Conservation (phyloP, 176 grass and related monocot species). For the Alopecurus myosuroides region DNA sequence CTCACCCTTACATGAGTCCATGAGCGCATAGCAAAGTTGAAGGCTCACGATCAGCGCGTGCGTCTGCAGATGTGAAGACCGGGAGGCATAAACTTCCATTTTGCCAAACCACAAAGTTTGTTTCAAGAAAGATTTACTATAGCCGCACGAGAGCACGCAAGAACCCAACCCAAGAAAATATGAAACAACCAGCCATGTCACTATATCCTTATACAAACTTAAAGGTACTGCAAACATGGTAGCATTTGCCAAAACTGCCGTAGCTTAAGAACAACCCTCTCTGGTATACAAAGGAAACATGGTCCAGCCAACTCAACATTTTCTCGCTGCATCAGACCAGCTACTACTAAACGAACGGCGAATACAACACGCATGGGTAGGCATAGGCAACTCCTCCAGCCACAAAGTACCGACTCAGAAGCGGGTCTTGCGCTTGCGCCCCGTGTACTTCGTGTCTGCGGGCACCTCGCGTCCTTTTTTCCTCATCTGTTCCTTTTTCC, state of each 20-base stretch:
- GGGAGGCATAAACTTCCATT: too few relatives aligned
- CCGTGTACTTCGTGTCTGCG: conserved; percentile 72
- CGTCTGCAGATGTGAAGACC: too few relatives aligned
- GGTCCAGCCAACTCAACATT: not conserved
- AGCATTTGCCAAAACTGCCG: conserved; percentile 17
- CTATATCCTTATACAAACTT: not conserved
- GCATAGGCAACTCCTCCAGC: not conserved
- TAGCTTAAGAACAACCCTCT: not conserved
- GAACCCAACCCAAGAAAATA: not conserved
- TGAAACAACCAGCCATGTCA: not conserved
- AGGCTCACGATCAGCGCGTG: too few relatives aligned
- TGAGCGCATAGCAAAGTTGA: too few relatives aligned
- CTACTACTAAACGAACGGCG: not conserved
- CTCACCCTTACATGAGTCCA: too few relatives aligned
- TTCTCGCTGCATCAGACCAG: not conserved
- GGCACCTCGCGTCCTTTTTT: conserved; percentile 67
- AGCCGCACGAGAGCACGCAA: too few relatives aligned
- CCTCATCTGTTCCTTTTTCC: conserved; percentile 89
- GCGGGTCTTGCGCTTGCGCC: conserved; percentile 63
- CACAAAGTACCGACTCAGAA: not conserved
- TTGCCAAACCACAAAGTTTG: too few relatives aligned
- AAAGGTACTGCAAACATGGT: not conserved
- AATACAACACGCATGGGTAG: not conserved
- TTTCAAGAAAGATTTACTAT: too few relatives aligned
- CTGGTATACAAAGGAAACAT: not conserved